Conservation (phyloP, 2,329 filamentous ascomycete species). For the Akanthomyces uredinophilus region DNA sequence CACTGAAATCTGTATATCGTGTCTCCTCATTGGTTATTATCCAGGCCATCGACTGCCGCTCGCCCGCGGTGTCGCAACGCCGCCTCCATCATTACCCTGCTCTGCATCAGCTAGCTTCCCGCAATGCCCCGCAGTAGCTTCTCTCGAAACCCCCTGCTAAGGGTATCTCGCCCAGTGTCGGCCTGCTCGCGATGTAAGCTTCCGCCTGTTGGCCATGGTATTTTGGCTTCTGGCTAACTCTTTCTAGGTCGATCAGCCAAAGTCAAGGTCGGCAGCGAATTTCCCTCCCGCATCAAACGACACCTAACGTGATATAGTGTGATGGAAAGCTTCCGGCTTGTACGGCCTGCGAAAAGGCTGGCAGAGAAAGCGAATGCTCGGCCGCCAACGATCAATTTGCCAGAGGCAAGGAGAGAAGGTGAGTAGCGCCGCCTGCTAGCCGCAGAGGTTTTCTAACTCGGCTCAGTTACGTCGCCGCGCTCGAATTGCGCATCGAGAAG, state of each 20-base stretch:
- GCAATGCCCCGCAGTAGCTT: conserved; percentile 44
- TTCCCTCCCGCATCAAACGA: background rate
- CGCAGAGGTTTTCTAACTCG: conserved; percentile 15
- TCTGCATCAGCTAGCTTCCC: background rate
- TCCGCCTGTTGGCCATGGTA: background rate
- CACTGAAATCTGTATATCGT: background rate
- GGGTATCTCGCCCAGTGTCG: conserved; percentile 73
- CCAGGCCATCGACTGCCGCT: background rate
- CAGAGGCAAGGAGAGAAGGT: conserved; percentile 88
- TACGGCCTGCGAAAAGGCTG: conserved; percentile 89
- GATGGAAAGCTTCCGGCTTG: conserved; percentile 95
- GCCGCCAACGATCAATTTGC: conserved; percentile 95
- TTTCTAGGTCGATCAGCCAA: conserved; percentile 73
- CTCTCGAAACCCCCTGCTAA: conserved; percentile 55
- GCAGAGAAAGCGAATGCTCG: conserved; percentile 80
- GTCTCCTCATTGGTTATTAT: background rate
- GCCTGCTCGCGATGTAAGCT: conserved; percentile 69
- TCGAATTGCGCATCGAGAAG: conserved; percentile 88
- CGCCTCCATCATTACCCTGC: background rate
- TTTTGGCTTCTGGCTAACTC: conserved; percentile 14
- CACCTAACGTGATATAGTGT: conserved; percentile 47
- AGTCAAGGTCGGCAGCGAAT: conserved; percentile 61
- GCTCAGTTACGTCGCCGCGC: conserved; percentile 77
- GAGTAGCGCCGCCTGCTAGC: background rate
- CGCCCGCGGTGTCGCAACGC: background rate